A percentile compares a stretch with the other conserved stretches of the same genome.
Evolutionary conservation across 2,329 filamentous ascomycete genomes (phyloP).

Genomic region (Cladobotryum protrusum): DNA sequence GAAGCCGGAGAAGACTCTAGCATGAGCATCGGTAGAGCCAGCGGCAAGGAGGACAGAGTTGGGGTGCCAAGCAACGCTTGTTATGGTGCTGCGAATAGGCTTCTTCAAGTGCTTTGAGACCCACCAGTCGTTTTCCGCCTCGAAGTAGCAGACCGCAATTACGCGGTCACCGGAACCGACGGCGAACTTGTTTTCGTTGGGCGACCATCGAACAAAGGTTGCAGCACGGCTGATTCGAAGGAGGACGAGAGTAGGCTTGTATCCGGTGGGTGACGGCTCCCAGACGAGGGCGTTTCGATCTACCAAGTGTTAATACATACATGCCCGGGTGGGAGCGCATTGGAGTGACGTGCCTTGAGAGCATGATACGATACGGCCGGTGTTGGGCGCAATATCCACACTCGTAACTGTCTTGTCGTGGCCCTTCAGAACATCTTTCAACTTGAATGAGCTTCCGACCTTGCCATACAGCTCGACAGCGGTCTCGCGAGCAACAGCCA

Average conservation of each 20-base stretch:
- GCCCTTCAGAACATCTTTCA: constrained; percentile 89
- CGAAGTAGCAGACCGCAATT: constrained; percentile 97
- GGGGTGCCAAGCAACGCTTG: constrained; percentile 91
- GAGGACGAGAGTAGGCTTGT: constrained; percentile 95
- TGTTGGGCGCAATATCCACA: constrained; percentile 87
- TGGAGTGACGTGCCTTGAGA: constrained; percentile 65
- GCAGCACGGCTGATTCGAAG: constrained; percentile 95
- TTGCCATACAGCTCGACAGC: constrained; percentile 81
- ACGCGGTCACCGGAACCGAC: constrained; percentile 93
- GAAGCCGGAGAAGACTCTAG: constrained; percentile 88
- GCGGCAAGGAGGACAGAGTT: constrained; percentile 93
- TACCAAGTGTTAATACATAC: constrained; percentile 29
- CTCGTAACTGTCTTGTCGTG: constrained; percentile 97
- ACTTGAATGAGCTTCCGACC: constrained; percentile 66
- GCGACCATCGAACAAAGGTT: constrained; percentile 95
- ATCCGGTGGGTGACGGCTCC: constrained; percentile 87
- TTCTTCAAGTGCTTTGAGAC: constrained; percentile 99
- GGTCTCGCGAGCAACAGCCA: constrained; percentile 88
- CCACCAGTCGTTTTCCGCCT: constrained; percentile 99
- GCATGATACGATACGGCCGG: constrained; percentile 92
- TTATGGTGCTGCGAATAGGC: constrained; percentile 95
- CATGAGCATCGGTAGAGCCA: constrained; percentile 95
- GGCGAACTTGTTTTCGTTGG: constrained; percentile 94
- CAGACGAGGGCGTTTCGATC: constrained; percentile 97
- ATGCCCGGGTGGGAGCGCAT: not conserved